Base-by-base conservation (phyloP, 345 rosid species). In the Citrus trifoliata region DNA sequence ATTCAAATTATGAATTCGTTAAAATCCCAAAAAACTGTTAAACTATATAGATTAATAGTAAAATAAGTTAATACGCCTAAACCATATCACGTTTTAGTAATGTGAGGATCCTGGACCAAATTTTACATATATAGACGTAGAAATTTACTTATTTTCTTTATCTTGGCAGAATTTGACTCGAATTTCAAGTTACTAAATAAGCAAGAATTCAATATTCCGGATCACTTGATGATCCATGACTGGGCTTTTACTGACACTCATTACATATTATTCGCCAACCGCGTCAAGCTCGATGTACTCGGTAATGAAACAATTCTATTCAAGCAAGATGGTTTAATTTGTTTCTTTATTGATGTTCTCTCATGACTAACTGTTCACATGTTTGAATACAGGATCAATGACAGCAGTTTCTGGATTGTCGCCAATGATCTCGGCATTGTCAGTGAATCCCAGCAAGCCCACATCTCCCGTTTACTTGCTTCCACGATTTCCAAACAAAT, bases 151-250 rank as follows among this genome's bases (percentile, higher is more conserved):
- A 12, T 0, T 65, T 16, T 67, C 42, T 51, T 74, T 22, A 19
- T 16, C 10, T 79, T 79, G 46, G 25, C 88, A 95, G 98, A 93
- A 82, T 91, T 83, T 71, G 95, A 95, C 80, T 72, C 87, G 5
- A 73, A 83, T 65, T 95, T 95, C 85, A 83, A 89, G 81, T 18
- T 87, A 80, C 13, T 89, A 65, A 87, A 88, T 70, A 84, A 71
- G 55, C 88, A 64, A 83, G 97, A 90, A 46, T 93, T 91, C 82
- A 74, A 71, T 71, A 87, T 95, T 61, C 83, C 93, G 0, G 97
- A 93, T 79, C 99, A 93, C 76, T 72, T 92, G 82, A 93, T 95
- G 98, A 90, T 93, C 73, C 99, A 95, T 67, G 99, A 95, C 21
- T 95, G 98, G 99, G 99, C 99, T 9, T 89, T 93, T 78, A 95